Evolutionary conservation across 2,329 filamentous ascomycete species (phyloP).

Genomic region (Colletotrichum cereale): DNA sequence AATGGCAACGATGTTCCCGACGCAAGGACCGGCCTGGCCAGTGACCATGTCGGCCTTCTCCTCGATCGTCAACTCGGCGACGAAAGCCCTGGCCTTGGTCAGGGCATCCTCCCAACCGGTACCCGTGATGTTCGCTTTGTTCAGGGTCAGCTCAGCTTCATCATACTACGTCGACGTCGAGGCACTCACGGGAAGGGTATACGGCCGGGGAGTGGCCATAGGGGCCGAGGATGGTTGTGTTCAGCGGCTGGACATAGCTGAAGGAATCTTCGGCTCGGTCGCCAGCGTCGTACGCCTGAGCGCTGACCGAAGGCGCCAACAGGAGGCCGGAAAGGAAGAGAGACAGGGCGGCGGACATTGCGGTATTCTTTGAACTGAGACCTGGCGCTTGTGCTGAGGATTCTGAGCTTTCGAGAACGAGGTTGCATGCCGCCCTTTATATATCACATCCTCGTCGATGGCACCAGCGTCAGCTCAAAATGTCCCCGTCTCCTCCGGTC

Average conservation of each 20-base stretch:
- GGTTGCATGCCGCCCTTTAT: slow-evolving; percentile 30
- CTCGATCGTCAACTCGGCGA: slow-evolving; percentile 46
- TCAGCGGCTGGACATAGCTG: slow-evolving; percentile 54
- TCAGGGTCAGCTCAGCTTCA: slow-evolving; percentile 34
- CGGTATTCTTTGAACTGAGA: slow-evolving; percentile 30
- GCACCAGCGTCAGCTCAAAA: slow-evolving; percentile 22
- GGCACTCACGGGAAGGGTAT: slow-evolving; percentile 53
- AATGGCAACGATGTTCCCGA: slow-evolving; percentile 54
- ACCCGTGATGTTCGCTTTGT: slow-evolving; percentile 52
- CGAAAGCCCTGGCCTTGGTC: slow-evolving; percentile 52
- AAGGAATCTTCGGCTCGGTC: slow-evolving; percentile 49
- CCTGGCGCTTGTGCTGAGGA: slow-evolving; percentile 34
- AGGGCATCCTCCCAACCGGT: slow-evolving; percentile 52
- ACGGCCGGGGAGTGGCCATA: slow-evolving; percentile 55
- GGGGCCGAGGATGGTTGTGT: slow-evolving; percentile 55
- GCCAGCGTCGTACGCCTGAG: slow-evolving; percentile 45
- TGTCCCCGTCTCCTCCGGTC: neutral
- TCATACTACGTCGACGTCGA: too few species aligned
- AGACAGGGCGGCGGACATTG: slow-evolving; percentile 53
- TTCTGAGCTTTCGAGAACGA: neutral
- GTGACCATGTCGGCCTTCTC: slow-evolving; percentile 52
- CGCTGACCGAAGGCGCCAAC: slow-evolving; percentile 45
- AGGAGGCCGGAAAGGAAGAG: slow-evolving; percentile 56
- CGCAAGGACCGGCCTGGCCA: slow-evolving; percentile 50
- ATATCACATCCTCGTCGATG: slow-evolving; percentile 1